These are phyloP conservation scores for Diphasiastrum complanatum DNA, from an alignment of 83 land plant genomes.

Conservation along the genomic window DNA sequence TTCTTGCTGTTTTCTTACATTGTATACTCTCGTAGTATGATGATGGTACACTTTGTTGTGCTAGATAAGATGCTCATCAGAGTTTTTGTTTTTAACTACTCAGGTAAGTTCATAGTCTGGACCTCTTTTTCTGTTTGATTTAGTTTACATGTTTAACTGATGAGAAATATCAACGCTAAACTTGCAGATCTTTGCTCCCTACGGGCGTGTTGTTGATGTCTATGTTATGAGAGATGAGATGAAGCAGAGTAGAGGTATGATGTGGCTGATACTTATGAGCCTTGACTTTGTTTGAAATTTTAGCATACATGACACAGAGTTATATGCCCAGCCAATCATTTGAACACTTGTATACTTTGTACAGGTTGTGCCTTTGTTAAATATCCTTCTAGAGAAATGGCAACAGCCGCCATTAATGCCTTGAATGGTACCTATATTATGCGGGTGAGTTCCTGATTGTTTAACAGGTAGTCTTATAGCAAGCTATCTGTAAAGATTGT, in stretches of 20 bases:
- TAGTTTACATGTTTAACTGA: not conserved
- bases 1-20: too few species aligned
- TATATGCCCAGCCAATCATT: not conserved
- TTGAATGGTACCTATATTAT: slow-evolving; percentile 68
- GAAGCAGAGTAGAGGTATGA: slow-evolving; percentile 87
- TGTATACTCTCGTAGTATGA: too few species aligned
- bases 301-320: too few species aligned
- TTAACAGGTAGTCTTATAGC: slow-evolving; percentile 1
- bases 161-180: slow-evolving; percentile 1
- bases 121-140: too few species aligned
- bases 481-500: not conserved
- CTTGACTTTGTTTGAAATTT: too few species aligned
- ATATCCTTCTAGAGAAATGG: slow-evolving; percentile 75
- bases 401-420: slow-evolving; percentile 76
- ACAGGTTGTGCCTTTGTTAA: slow-evolving; percentile 98
- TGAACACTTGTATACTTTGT: slow-evolving; percentile 1
- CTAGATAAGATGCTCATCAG: too few species aligned
- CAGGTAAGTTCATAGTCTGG: too few species aligned
- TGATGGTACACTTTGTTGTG: too few species aligned
- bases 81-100: too few species aligned
- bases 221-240: slow-evolving; percentile 90
- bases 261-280: too few species aligned
- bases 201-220: slow-evolving; percentile 91
- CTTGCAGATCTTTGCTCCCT: slow-evolving; percentile 78
- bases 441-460: slow-evolving; percentile 49